Conservation (phyloP, 345 rosid species). For the Melaleuca alternifolia region DNA sequence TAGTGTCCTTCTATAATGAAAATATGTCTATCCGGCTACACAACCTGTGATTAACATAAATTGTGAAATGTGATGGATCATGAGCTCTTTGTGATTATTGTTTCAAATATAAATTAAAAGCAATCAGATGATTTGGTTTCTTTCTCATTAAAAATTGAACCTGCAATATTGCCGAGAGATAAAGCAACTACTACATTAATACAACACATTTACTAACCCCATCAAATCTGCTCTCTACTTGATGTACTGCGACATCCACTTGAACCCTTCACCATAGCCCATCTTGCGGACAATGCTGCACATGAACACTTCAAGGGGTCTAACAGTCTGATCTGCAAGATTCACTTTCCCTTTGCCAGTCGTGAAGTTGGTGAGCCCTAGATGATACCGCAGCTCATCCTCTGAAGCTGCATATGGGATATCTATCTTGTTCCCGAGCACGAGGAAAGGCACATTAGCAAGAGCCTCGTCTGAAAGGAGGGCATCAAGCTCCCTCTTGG, state of each 20-base stretch:
- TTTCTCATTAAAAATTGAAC: background rate
- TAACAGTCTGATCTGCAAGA: conserved; percentile 25
- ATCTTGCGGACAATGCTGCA: conserved; percentile 56
- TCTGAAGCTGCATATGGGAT: conserved; percentile 44
- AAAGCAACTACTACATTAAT: background rate
- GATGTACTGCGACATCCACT: conserved; percentile 59
- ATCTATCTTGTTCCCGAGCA: conserved; percentile 54
- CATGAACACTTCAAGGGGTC: conserved; percentile 52
- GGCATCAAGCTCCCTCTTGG: conserved; percentile 48
- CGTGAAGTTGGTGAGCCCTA: conserved; percentile 41
- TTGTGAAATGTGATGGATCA: background rate
- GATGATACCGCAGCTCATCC: conserved; percentile 41
- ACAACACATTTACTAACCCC: background rate
- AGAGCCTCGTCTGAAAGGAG: conserved; percentile 46
- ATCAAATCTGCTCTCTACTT: conserved; percentile 20
- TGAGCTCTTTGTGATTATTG: background rate
- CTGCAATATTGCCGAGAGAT: background rate
- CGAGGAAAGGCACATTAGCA: conserved; percentile 41
- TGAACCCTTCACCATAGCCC: conserved; percentile 62
- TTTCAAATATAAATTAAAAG: background rate
- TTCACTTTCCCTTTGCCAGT: conserved; percentile 50
- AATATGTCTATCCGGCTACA: background rate
- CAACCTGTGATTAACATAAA: background rate
- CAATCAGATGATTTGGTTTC: background rate
- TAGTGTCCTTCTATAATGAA: background rate